phyloP scores from a whole-genome alignment of 208 protist genomes.

The Spongospora subterranea region DNA sequence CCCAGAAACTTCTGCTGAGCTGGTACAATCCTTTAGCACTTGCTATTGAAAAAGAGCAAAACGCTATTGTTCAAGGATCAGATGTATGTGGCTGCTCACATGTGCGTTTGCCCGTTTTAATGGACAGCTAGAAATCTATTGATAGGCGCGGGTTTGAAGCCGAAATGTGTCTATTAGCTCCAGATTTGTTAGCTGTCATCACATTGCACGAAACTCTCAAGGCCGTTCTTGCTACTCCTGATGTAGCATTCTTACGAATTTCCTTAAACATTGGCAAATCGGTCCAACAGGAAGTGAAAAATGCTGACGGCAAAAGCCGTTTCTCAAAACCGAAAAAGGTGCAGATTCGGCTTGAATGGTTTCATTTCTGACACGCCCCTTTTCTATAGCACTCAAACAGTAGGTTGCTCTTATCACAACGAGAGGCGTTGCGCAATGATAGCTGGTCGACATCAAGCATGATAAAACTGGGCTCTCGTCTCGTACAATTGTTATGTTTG shows the following conservation, averaged over 20 bases:
- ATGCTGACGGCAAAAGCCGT: not conserved
- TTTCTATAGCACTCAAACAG: not conserved
- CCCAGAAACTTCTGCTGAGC: not conserved
- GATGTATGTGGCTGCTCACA: not conserved
- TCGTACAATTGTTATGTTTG: not conserved
- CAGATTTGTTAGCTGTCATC: slow-evolving; percentile 4
- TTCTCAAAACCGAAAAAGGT: not conserved
- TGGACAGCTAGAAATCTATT: not conserved
- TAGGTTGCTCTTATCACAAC: not conserved
- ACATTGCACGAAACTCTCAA: slow-evolving; percentile 50
- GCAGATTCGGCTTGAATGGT: not conserved
- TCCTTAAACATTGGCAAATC: not conserved
- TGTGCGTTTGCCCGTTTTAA: not conserved
- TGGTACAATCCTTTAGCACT: slow-evolving; percentile 27
- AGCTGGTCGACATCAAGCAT: slow-evolving; percentile 7
- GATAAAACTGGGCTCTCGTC: slow-evolving; percentile 39
- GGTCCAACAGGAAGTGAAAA: not conserved
- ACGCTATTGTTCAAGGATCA: not conserved
- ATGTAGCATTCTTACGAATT: not conserved
- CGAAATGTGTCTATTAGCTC: not conserved
- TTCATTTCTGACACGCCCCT: not conserved
- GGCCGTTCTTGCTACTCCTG: not conserved
- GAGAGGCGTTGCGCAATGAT: slow-evolving; percentile 5
- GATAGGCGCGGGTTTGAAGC: slow-evolving; percentile 19
- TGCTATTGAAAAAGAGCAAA: slow-evolving; percentile 47